Evolutionary conservation across 495 filamentous ascomycete genomes (phyloP).

Genomic region (Diplogelasinospora grovesii): DNA sequence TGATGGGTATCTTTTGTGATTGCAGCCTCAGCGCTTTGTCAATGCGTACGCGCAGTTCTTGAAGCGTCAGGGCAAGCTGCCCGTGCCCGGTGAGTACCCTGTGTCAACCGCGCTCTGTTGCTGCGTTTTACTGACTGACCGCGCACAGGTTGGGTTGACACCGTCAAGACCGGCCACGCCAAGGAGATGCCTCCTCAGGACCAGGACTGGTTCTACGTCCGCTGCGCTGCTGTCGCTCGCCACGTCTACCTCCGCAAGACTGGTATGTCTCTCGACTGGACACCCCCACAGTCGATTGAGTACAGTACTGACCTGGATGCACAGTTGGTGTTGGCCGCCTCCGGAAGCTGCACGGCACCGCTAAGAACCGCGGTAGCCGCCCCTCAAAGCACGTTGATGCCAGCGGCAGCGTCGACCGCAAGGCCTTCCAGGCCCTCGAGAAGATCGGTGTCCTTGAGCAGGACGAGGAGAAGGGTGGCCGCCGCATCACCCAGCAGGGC

Average conservation of each 20-base stretch:
- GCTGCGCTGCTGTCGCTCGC: conserved; percentile 89
- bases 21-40: conserved; percentile 90
- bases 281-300: no score
- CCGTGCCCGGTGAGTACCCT: conserved; percentile 69
- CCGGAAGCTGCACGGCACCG: conserved; percentile 71
- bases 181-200: conserved; percentile 97
- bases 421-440: conserved; percentile 92
- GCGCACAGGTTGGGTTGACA: conserved; percentile 84
- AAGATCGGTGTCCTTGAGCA: conserved; percentile 97
- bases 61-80: conserved; percentile 98
- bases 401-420: conserved; percentile 89
- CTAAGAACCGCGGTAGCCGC: conserved; percentile 92
- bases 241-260: conserved; percentile 99
- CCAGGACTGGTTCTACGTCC: conserved; percentile 98
- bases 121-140: conserved; percentile 6
- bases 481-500: conserved; percentile 91
- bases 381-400: conserved; percentile 95
- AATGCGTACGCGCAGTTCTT: conserved; percentile 90
- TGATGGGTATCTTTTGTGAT: conserved; percentile 41
- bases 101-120: no score
- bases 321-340: conserved; percentile 94
- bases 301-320: no score
- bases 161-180: conserved; percentile 92
- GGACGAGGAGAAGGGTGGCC: conserved; percentile 95
- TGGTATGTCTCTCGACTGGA: no score